phyloP scores from a whole-genome alignment of 257 asterid genomes.

The Solanum tacnaense region DNA sequence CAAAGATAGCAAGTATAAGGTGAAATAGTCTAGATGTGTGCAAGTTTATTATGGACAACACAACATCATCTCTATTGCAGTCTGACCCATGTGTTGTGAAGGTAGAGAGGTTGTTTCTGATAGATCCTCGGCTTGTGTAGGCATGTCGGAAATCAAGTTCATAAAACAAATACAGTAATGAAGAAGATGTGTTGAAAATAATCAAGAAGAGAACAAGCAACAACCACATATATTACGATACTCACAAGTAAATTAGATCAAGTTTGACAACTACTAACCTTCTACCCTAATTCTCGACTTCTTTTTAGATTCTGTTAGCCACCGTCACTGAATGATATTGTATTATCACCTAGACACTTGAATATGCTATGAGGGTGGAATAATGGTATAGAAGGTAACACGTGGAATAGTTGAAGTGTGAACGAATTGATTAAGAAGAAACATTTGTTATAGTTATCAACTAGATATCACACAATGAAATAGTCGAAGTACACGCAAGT shows the following conservation, averaged over 20 bases:
- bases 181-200: not conserved
- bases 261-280: no score
- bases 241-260: no score
- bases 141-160: not conserved
- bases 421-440: not conserved
- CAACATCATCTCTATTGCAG: no score
- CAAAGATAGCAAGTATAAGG: not conserved
- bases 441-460: no score
- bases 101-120: no score
- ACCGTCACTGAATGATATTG: no score
- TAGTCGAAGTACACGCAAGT: not conserved
- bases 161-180: not conserved
- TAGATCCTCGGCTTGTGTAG: rapidly evolving
- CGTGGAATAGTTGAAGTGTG: not conserved
- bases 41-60: no score
- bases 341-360: no score
- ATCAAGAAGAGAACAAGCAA: not conserved
- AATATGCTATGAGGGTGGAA: no score
- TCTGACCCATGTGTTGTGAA: no score
- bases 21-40: not conserved
- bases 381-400: not conserved
- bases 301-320: not conserved
- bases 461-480: not conserved
- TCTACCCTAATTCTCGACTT: not conserved
- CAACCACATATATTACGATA: no score